These are phyloP conservation scores for Fremontodendron californicum DNA, from an alignment of 345 rosid genomes.

Conservation along the genomic window DNA sequence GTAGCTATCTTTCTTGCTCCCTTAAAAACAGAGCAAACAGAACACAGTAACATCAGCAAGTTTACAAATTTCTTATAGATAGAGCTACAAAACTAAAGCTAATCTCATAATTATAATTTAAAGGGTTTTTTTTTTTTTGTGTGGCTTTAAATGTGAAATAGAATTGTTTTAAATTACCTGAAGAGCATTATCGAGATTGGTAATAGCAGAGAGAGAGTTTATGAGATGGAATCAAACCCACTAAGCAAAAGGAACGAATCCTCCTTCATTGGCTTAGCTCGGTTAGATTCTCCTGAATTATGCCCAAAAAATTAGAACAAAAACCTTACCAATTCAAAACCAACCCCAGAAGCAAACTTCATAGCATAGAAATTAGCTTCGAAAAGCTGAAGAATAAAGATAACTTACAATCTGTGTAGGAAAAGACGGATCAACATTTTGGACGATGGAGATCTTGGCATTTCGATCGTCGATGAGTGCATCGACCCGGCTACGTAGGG, in stretches of 20 bases:
- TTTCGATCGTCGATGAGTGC: constrained; percentile 28
- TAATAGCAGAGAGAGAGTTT: constrained; percentile 69
- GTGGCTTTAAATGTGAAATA: too few relatives aligned
- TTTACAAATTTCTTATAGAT: not conserved
- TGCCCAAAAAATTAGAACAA: constrained; percentile 4
- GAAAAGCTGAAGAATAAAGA: not conserved
- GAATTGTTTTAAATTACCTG: constrained; percentile 50
- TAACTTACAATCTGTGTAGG: constrained; percentile 19
- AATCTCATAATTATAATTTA: not conserved
- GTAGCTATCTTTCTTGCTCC: constrained; percentile 81
- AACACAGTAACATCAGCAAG: not conserved
- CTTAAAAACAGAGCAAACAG: constrained; percentile 30
- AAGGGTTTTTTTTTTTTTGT: too few relatives aligned
- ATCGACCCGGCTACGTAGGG: constrained; percentile 35
- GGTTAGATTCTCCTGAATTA: constrained; percentile 28
- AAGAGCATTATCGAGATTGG: constrained; percentile 76
- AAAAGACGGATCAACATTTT: constrained; percentile 16
- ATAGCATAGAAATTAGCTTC: not conserved
- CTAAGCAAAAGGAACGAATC: constrained; percentile 76
- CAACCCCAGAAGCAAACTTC: not conserved
- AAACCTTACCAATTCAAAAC: not conserved
- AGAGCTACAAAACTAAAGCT: not conserved
- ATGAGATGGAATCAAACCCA: constrained; percentile 84
- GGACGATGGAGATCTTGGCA: not conserved
- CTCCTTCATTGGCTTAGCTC: constrained; percentile 56